These are phyloP conservation scores for Penicillium brasilianum DNA, from an alignment of 2,329 filamentous ascomycete species.

Conservation along the genomic window DNA sequence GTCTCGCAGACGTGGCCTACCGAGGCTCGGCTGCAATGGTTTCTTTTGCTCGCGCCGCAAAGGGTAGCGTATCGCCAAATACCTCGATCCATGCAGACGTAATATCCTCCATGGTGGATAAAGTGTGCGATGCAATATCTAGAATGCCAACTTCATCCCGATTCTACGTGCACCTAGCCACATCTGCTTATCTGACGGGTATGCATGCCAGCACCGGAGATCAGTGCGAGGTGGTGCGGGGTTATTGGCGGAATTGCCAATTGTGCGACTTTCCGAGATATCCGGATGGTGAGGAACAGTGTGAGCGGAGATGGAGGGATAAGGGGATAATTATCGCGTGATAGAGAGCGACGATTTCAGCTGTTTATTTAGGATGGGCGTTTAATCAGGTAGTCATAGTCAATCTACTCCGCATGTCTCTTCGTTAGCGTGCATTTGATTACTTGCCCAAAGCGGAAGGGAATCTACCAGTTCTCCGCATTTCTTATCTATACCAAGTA, in stretches of 20 bases:
- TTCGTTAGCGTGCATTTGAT: slow-evolving; percentile 17
- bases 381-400: background rate
- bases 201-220: slow-evolving; percentile 40
- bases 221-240: slow-evolving; percentile 45
- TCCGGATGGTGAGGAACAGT: slow-evolving; percentile 38
- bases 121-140: slow-evolving; percentile 43
- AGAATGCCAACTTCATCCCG: slow-evolving; percentile 39
- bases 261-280: slow-evolving; percentile 48
- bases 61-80: slow-evolving; percentile 7
- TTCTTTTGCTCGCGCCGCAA: slow-evolving; percentile 28
- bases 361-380: background rate
- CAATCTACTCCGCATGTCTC: background rate
- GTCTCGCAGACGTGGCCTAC: slow-evolving; percentile 38
- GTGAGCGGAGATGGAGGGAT: slow-evolving; percentile 42
- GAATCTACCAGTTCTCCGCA: slow-evolving; percentile 25
- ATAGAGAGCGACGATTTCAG: background rate
- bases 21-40: slow-evolving; percentile 46
- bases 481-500: slow-evolving; percentile 17
- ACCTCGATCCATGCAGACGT: slow-evolving; percentile 20
- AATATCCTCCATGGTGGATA: slow-evolving; percentile 40
- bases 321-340: slow-evolving; percentile 26
- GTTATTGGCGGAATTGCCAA: slow-evolving; percentile 48
- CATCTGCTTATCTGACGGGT: slow-evolving; percentile 45
- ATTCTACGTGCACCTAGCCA: slow-evolving; percentile 50
- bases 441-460: slow-evolving; percentile 32